Evolutionary conservation across 1,139 yeast species (phyloP), one percentile per base, ranked within the genome.

Genomic region (Taiozyma sp.): DNA sequence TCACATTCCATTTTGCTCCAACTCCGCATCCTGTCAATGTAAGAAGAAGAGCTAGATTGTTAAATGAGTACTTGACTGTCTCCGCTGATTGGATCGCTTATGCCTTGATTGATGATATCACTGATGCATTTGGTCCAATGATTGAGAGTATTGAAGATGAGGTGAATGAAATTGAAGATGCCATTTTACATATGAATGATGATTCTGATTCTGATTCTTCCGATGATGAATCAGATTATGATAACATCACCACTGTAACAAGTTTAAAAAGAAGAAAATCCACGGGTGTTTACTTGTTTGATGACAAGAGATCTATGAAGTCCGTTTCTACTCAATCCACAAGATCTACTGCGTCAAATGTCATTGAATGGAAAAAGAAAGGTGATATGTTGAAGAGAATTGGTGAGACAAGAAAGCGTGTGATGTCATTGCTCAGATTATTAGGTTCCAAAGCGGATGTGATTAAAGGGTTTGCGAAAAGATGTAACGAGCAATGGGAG

Each of bases 11-110:
- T 70, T 91, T 90, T 69, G 84, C 92, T 13, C 91, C 97, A 8
- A 90, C 98, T 0, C 97, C 97, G 1, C 99, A 93, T 67, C 96
- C 98, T 0, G 88, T 91, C 51, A 93, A 93, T 65, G 99, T 93
- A 41, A 80, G 99, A 61, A 80, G 98, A 66, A 81, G 99, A 64
- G 96, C 96, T 0, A 76, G 99, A 52, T 73, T 93, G 57, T 76
- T 93, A 57, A 79, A 87, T 56, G 99, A 93, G 66, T 93, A 92
- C 64, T 75, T 93, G 56, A 88, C 89, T 2, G 96, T 93, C 6
- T 82, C 95, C 1, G 83, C 97, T 0, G 99, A 93, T 68, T 93
- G 99, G 99, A 86, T 93, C 47, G 93, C 97, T 4, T 93, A 93
- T 70, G 99, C 99, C 0, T 74, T 93, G 57, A 91, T 93, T 64